Conservation (phyloP, 73 alveolate species). For the Diophrys sp. region DNA sequence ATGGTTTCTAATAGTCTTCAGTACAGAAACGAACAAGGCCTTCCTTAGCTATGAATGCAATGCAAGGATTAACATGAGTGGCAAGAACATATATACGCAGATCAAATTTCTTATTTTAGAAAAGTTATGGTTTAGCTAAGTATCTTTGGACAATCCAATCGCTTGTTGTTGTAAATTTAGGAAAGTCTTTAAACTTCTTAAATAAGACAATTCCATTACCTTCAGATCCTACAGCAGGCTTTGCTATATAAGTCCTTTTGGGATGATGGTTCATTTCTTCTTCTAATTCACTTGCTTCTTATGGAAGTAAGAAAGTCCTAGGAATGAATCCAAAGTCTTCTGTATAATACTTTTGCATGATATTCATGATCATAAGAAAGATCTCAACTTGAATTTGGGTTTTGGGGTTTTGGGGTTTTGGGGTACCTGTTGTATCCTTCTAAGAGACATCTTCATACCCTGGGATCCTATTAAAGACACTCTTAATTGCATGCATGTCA, state of each 20-base stretch:
- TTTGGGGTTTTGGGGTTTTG: no score
- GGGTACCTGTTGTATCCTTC: conserved; percentile 39
- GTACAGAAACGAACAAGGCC: conserved; percentile 97
- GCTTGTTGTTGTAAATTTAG: neutral
- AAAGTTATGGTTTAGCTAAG: conserved; percentile 72
- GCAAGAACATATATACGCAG: conserved; percentile 91
- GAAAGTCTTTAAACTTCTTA: conserved; percentile 15
- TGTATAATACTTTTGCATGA: neutral
- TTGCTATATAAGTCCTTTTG: conserved; percentile 41
- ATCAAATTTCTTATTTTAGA: conserved; percentile 93
- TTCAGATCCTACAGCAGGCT: conserved; percentile 57
- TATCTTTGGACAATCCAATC: conserved; percentile 65
- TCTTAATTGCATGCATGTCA: neutral
- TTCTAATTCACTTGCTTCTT: neutral
- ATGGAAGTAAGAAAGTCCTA: conserved; percentile 9
- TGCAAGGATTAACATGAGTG: conserved; percentile 84
- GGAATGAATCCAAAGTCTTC: conserved; percentile 16
- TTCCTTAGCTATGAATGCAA: conserved; percentile 90
- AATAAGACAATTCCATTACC: conserved; percentile 55
- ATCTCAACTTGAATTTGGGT: no score
- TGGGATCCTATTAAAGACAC: conserved; percentile 54
- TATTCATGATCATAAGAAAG: neutral
- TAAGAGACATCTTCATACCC: conserved; percentile 54
- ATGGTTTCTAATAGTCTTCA: conserved; percentile 86
- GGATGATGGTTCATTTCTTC: conserved; percentile 18